A percentile compares a stretch with the other conserved stretches of the same genome.
Evolutionary conservation across 192 early-diverging fungal genomes (phyloP).

Genomic region (Spizellomyces punctatus): DNA sequence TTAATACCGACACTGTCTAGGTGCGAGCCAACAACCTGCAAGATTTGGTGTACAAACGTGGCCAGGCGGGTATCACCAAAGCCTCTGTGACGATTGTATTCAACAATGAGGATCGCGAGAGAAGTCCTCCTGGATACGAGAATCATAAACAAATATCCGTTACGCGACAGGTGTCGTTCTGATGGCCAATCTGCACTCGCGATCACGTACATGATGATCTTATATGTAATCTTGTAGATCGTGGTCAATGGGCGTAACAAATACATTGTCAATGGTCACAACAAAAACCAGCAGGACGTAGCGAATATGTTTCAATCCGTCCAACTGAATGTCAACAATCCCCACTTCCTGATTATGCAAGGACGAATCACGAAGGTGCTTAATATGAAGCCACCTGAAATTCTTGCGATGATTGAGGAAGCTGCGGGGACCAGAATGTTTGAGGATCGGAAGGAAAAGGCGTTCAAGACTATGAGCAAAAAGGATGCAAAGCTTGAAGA

Average conservation of each 20-base stretch:
- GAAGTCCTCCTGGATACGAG: slow-evolving; percentile 87
- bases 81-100: slow-evolving; percentile 97
- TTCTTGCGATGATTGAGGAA: slow-evolving; percentile 98
- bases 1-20: slow-evolving; percentile 33
- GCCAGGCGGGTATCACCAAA: slow-evolving; percentile 97
- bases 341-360: slow-evolving; percentile 99
- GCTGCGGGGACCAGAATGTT: slow-evolving; percentile 99
- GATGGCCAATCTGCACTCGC: not conserved
- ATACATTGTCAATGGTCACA: slow-evolving; percentile 94
- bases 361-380: slow-evolving; percentile 98
- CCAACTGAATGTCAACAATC: slow-evolving; percentile 98
- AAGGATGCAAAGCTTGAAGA: slow-evolving; percentile 96
- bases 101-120: slow-evolving; percentile 83
- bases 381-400: slow-evolving; percentile 98
- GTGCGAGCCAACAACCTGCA: slow-evolving; percentile 91
- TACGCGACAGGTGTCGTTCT: slow-evolving; percentile 84
- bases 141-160: slow-evolving; percentile 84
- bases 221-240: slow-evolving; percentile 46
- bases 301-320: slow-evolving; percentile 95
- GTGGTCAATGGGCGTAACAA: slow-evolving; percentile 93
- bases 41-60: slow-evolving; percentile 98
- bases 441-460: slow-evolving; percentile 97
- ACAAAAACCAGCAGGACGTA: slow-evolving; percentile 85
- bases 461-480: slow-evolving; percentile 88
- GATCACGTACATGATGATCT: not conserved